These are phyloP conservation scores for Hypoxylon sp. DNA, from an alignment of 2,329 filamentous ascomycete species.

Conservation along the genomic window DNA sequence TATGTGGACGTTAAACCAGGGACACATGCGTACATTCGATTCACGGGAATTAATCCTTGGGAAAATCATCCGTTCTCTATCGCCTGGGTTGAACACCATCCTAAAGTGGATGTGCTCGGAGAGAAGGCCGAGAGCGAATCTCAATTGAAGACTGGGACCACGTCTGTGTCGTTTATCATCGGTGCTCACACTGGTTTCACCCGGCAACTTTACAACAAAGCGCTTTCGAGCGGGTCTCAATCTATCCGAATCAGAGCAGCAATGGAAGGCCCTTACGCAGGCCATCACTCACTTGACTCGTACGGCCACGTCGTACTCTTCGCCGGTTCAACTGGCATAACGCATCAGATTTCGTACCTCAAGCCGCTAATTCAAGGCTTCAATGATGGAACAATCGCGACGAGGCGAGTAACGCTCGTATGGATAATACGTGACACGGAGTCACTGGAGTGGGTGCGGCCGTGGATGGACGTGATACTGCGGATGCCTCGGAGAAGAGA, in stretches of 20 bases:
- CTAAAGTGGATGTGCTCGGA: slow-evolving; percentile 56
- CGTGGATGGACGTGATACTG: slow-evolving; percentile 83
- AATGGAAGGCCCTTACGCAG: slow-evolving; percentile 90
- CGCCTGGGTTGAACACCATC: slow-evolving; percentile 75
- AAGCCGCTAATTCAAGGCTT: slow-evolving; percentile 80
- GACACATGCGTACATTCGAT: slow-evolving; percentile 81
- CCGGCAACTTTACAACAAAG: slow-evolving; percentile 80
- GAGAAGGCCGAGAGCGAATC: slow-evolving; percentile 53
- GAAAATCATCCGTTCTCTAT: slow-evolving; percentile 85
- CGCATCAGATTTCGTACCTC: slow-evolving; percentile 91
- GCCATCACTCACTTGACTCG: slow-evolving; percentile 86
- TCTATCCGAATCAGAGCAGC: slow-evolving; percentile 76
- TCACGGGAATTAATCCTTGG: slow-evolving; percentile 74
- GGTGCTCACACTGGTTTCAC: slow-evolving; percentile 92
- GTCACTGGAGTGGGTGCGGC: slow-evolving; percentile 91
- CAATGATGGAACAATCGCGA: slow-evolving; percentile 79
- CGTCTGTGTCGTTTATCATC: slow-evolving; percentile 82
- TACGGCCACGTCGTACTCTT: slow-evolving; percentile 94
- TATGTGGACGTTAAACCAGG: slow-evolving; percentile 76
- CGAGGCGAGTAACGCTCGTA: slow-evolving; percentile 83
- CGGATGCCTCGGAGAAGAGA: slow-evolving; percentile 84
- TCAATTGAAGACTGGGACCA: slow-evolving; percentile 55
- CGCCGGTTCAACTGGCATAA: slow-evolving; percentile 93
- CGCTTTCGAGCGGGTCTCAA: slow-evolving; percentile 64
- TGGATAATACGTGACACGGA: slow-evolving; percentile 95